These are phyloP conservation scores for Tetrahymena thermophila DNA, from an alignment of 73 alveolate species.

Conservation along the genomic window DNA sequence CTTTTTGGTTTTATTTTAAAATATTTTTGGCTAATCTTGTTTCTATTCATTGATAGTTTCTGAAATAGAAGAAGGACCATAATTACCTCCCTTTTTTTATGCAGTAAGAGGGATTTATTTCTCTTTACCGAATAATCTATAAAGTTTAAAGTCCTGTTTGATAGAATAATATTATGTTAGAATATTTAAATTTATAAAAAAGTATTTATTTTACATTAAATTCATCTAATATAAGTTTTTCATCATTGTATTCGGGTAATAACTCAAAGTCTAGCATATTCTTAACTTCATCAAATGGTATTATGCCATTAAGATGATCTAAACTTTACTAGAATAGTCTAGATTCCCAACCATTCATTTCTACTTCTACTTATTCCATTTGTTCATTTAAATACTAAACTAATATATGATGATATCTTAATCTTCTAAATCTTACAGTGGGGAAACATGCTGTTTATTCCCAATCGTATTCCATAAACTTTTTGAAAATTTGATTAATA, in stretches of 20 bases:
- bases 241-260: background rate
- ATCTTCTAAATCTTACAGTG: background rate
- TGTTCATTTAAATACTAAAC: background rate
- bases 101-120: background rate
- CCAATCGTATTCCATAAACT: background rate
- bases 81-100: background rate
- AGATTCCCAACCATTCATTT: background rate
- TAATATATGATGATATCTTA: background rate
- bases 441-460: conserved; percentile 2
- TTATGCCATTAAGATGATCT: background rate
- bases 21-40: background rate
- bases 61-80: background rate
- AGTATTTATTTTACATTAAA: background rate
- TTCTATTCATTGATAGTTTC: background rate
- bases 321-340: background rate
- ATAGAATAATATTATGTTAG: too few species aligned
- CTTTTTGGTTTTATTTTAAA: background rate
- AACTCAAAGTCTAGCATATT: background rate
- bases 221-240: background rate
- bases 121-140: background rate
- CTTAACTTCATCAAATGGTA: background rate
- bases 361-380: background rate
- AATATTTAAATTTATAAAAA: too few species aligned
- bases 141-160: background rate
- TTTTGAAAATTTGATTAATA: background rate